A percentile compares a stretch with the other conserved stretches of the same genome.
These are phyloP conservation scores for Lipomyces oligophaga DNA, from an alignment of 805 yeast genomes.

Conservation along the genomic window DNA sequence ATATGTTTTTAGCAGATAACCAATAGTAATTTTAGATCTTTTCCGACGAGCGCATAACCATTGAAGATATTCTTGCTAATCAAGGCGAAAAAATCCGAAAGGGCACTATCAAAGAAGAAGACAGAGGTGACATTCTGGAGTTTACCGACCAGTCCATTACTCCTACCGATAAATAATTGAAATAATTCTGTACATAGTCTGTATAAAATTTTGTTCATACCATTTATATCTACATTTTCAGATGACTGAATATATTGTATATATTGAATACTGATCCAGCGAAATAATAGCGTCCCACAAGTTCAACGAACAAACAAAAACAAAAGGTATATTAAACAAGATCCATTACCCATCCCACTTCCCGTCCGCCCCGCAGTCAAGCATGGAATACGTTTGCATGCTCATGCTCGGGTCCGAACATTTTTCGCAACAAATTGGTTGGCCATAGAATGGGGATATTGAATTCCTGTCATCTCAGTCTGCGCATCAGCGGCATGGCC, in stretches of 20 bases:
- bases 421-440: conserved; percentile 10
- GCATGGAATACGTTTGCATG: neutral
- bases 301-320: neutral
- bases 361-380: neutral
- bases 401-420: conserved; percentile 9
- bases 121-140: conserved; percentile 18
- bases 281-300: neutral
- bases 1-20: too few relatives aligned
- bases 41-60: conserved; percentile 14
- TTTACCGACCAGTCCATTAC: conserved; percentile 6
- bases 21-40: conserved; percentile 10
- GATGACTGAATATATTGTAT: neutral
- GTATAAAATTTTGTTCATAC: too few relatives aligned
- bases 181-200: neutral
- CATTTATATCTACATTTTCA: too few relatives aligned
- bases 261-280: neutral
- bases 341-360: neutral
- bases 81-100: conserved; percentile 13
- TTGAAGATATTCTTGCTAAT: conserved; percentile 19
- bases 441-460: conserved; percentile 6
- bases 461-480: neutral
- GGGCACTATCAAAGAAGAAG: conserved; percentile 11
- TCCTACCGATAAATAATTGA: conserved; percentile 1
- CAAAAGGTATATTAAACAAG: neutral
- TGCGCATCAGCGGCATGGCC: conserved; percentile 5